These are phyloP conservation scores for Daldinia decipiens DNA, from an alignment of 495 filamentous ascomycete genomes.

Conservation along the genomic window DNA sequence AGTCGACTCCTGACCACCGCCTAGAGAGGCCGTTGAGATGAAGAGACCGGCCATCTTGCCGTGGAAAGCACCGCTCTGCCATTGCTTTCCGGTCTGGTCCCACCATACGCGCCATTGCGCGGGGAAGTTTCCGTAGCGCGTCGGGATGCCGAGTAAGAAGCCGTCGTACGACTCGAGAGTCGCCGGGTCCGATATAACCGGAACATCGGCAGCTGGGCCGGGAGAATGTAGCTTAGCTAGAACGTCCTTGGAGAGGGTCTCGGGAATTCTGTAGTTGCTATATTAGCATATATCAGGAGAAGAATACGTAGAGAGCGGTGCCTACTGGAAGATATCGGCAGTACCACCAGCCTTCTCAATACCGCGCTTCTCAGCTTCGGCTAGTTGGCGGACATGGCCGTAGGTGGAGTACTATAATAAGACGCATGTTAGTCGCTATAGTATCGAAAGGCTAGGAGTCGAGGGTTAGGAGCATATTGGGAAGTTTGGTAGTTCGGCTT, in stretches of 20 bases:
- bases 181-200: slow-evolving; percentile 69
- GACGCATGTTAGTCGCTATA: slow-evolving; percentile 28
- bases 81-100: slow-evolving; percentile 82
- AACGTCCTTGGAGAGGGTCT: slow-evolving; percentile 87
- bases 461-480: neutral
- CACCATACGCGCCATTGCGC: slow-evolving; percentile 94
- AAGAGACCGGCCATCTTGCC: slow-evolving; percentile 96
- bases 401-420: slow-evolving; percentile 87
- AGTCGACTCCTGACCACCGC: slow-evolving; percentile 95
- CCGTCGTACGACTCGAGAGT: slow-evolving; percentile 83
- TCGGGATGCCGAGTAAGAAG: slow-evolving; percentile 95
- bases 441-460: neutral
- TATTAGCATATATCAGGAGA: slow-evolving; percentile 13
- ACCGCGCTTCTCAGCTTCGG: slow-evolving; percentile 87
- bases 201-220: slow-evolving; percentile 72
- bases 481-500: neutral
- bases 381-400: slow-evolving; percentile 86
- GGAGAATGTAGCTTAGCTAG: slow-evolving; percentile 87
- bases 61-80: slow-evolving; percentile 76
- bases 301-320: slow-evolving; percentile 10
- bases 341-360: slow-evolving; percentile 87
- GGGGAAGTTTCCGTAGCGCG: slow-evolving; percentile 98
- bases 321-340: slow-evolving; percentile 83
- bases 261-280: slow-evolving; percentile 67
- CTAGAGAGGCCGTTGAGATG: slow-evolving; percentile 80